A percentile compares a stretch with the other conserved stretches of the same genome.
Evolutionary conservation across 768 basidiomycete genomes (phyloP).

Genomic region (Kwoniella pini): DNA sequence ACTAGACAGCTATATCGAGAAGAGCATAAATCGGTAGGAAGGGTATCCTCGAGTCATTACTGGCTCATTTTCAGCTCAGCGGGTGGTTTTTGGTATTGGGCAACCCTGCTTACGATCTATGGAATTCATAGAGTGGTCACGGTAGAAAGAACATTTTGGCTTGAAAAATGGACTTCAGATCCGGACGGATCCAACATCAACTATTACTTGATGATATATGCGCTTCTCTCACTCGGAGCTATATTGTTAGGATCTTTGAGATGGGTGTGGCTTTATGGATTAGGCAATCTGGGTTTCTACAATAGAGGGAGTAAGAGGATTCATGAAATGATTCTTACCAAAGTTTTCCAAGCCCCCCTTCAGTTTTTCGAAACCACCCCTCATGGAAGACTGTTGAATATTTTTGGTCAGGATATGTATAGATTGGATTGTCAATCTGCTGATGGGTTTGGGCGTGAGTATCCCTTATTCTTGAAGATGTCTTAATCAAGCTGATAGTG

Average conservation of each 20-base stretch:
- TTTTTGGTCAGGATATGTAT: slow-evolving; percentile 45
- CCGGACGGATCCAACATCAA: slow-evolving; percentile 26
- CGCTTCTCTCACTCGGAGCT: slow-evolving; percentile 9
- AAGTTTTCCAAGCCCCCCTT: slow-evolving; percentile 37
- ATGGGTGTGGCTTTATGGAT: slow-evolving; percentile 53
- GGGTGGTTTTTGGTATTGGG: slow-evolving; percentile 47
- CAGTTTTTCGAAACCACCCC: slow-evolving; percentile 47
- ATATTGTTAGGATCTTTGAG: slow-evolving; percentile 23
- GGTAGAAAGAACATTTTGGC: slow-evolving; percentile 24
- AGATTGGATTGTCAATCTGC: slow-evolving; percentile 36
- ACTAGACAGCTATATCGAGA: slow-evolving; percentile 32
- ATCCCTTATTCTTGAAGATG: background rate
- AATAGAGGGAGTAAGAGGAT: slow-evolving; percentile 30
- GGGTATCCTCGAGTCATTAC: slow-evolving; percentile 36
- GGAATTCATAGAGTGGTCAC: slow-evolving; percentile 23
- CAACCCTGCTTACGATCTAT: slow-evolving; percentile 31
- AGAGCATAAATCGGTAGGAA: slow-evolving; percentile 33
- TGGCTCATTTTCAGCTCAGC: slow-evolving; percentile 36
- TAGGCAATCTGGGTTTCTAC: slow-evolving; percentile 40
- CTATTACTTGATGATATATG: slow-evolving; percentile 38
- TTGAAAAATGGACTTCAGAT: slow-evolving; percentile 46
- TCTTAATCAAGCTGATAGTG: background rate
- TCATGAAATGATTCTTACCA: slow-evolving; percentile 32
- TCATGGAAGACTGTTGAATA: slow-evolving; percentile 44
- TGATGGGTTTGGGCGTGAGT: slow-evolving; percentile 45